Percentiles rank a stretch among this genome's conserved stretches.
Evolutionary conservation across 129 eudicot genomes (phyloP).

Genomic region (Centella asiatica): DNA sequence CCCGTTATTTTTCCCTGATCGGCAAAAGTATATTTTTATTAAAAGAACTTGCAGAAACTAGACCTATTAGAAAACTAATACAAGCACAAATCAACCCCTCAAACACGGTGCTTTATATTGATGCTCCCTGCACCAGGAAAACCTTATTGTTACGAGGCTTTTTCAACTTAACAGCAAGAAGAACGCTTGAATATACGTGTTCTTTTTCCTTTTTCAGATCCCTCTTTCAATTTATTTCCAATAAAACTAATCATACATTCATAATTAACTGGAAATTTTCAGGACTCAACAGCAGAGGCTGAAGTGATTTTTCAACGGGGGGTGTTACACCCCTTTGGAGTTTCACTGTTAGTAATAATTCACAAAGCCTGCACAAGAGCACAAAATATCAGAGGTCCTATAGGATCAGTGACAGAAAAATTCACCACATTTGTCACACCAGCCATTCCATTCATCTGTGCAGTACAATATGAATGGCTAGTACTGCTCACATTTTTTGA

Average conservation of each 20-base stretch:
- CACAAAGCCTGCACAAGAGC: slow-evolving; percentile 2
- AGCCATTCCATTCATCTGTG: slow-evolving; percentile 3
- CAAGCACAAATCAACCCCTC: no score
- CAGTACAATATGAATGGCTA: slow-evolving; percentile 4
- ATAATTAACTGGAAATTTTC: neutral
- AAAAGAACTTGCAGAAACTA: no score
- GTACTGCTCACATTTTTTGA: neutral
- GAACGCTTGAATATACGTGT: no score
- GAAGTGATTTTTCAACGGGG: neutral
- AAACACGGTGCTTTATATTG: no score
- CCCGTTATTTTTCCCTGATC: no score
- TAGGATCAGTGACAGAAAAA: neutral
- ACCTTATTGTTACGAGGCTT: no score
- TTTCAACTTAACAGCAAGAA: no score
- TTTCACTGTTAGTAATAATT: neutral
- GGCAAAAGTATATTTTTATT: no score
- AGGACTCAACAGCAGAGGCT: neutral
- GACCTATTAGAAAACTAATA: no score
- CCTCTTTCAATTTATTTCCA: neutral
- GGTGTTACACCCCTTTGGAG: slow-evolving; percentile 9
- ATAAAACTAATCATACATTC: neutral
- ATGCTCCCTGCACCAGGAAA: no score
- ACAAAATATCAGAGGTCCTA: neutral
- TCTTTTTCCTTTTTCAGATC: no score
- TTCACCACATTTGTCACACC: neutral